Conservation (phyloP, 148 eudicot genomes). For the Polygonum aviculare region DNA sequence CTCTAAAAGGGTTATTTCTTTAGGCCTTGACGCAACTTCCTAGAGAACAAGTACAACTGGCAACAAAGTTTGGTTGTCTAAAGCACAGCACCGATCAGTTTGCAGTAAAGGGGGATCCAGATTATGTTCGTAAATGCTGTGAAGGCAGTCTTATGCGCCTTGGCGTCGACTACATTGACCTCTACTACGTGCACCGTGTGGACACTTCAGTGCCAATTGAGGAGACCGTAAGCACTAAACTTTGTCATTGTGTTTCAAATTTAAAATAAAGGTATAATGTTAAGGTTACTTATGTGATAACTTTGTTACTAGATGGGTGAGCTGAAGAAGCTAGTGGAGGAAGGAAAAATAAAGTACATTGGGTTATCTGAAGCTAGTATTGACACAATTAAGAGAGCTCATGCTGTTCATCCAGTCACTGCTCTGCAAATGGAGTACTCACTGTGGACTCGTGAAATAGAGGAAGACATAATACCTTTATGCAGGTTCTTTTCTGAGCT, state of each 20-base stretch:
- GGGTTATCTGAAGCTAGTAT: slow-evolving; percentile 43
- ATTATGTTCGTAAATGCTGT: slow-evolving; percentile 32
- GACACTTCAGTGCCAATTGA: slow-evolving; percentile 40
- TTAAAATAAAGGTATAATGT: neutral
- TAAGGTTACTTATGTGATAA: neutral
- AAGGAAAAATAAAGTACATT: slow-evolving; percentile 43
- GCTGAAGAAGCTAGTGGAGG: slow-evolving; percentile 46
- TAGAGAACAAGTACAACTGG: slow-evolving; percentile 29
- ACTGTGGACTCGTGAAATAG: slow-evolving; percentile 34
- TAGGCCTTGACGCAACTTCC: slow-evolving; percentile 40
- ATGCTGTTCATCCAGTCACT: slow-evolving; percentile 44
- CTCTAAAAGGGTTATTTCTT: neutral
- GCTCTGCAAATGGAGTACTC: slow-evolving; percentile 47
- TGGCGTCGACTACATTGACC: slow-evolving; percentile 38
- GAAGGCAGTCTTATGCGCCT: slow-evolving; percentile 43
- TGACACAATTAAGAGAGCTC: slow-evolving; percentile 39
- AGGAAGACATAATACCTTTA: slow-evolving; percentile 39
- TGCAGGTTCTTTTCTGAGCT: slow-evolving; percentile 23
- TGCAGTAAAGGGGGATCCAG: slow-evolving; percentile 28
- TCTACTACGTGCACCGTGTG: slow-evolving; percentile 38
- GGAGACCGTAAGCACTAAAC: slow-evolving; percentile 25
- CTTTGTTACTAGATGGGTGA: slow-evolving; percentile 31
- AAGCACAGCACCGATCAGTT: neutral
- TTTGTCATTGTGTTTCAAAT: neutral
- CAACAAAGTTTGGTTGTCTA: slow-evolving; percentile 34